Evolutionary conservation across 2,329 filamentous ascomycete species (phyloP), one percentile per base, ranked within the genome.

Genomic region (Lasiodiplodia sp.): DNA sequence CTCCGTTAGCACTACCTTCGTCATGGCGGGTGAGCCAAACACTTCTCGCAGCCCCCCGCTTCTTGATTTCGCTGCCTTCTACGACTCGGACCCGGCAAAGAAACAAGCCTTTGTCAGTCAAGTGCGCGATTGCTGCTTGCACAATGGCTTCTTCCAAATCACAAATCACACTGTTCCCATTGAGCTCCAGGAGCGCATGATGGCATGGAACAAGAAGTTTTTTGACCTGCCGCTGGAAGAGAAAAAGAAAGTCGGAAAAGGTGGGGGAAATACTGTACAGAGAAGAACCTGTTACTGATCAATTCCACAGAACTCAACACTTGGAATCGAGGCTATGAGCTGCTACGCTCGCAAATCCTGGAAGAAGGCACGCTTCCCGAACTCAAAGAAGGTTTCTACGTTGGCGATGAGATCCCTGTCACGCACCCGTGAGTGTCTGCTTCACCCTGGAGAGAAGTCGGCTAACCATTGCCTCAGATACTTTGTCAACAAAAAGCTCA

Each of bases 111-210:
- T 78, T 6, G 74, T 78, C 37, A 72, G 74, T 2, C 69, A 76
- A 49, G 73, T 79, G 16, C 71, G 73, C 21, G 71, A 75, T 23
- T 77, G 74, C 68, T 79, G 77, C 68, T 67, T 75, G 18, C 73
- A 77, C 69, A 77, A 78, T 73, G 82, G 83, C 23, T 84, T 84
- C 73, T 84, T 84, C 72, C 82, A 84, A 67, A 82, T 84, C 69
- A 79, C 77, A 2, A 79, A 79, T 34, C 81, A 83, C 65, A 73
- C 76, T 1, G 77, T 84, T 6, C 78, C 82, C 1, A 53, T 76
- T 8, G 73, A 78, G 2, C 70, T 83, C 2, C 81, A 83, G 65
- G 71, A 77, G 2, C 72, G 73, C 7, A 77, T 82, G 12, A 78
- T 84, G 74, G 44, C 72, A 8, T 79, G 77, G 70, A 78, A 78